Conservation (phyloP, 2,329 filamentous ascomycete species). For the Xylariales sp. region DNA sequence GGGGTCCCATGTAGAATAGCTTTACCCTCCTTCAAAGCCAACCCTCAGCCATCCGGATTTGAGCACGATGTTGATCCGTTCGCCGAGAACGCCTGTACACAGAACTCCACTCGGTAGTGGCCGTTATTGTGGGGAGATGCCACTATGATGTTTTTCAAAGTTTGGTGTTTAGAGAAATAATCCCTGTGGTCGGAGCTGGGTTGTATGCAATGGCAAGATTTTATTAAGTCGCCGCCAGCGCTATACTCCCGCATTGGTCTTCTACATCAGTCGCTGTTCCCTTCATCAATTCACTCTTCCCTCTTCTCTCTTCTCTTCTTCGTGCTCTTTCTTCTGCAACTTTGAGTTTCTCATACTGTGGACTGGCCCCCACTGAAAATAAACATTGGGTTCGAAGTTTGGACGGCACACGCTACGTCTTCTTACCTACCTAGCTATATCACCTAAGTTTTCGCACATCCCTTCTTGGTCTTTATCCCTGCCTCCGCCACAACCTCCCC, state of each 20-base stretch:
- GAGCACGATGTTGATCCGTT: conserved; percentile 5
- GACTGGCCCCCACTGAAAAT: too few relatives aligned
- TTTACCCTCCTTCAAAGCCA: too few relatives aligned
- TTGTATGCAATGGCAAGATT: neutral
- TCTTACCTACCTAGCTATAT: neutral
- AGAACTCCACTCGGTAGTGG: conserved; percentile 3
- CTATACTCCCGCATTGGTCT: neutral
- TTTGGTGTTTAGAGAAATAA: neutral
- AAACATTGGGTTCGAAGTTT: too few relatives aligned
- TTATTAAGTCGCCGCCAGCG: neutral
- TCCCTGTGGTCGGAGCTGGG: neutral
- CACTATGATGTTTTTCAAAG: neutral
- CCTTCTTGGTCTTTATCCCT: neutral
- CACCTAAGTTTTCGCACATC: neutral
- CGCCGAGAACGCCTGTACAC: neutral
- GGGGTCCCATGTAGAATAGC: too few relatives aligned
- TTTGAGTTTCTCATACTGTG: neutral
- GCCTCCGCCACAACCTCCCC: neutral
- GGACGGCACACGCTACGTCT: too few relatives aligned
- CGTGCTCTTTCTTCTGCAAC: neutral
- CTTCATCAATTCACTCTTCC: neutral
- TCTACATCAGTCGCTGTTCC: neutral
- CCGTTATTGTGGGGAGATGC: conserved; percentile 4
- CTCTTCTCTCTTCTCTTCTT: neutral
- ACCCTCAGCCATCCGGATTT: neutral